Evolutionary conservation across 306 rosid species (phyloP).

Genomic region (Fragaria ananassa): DNA sequence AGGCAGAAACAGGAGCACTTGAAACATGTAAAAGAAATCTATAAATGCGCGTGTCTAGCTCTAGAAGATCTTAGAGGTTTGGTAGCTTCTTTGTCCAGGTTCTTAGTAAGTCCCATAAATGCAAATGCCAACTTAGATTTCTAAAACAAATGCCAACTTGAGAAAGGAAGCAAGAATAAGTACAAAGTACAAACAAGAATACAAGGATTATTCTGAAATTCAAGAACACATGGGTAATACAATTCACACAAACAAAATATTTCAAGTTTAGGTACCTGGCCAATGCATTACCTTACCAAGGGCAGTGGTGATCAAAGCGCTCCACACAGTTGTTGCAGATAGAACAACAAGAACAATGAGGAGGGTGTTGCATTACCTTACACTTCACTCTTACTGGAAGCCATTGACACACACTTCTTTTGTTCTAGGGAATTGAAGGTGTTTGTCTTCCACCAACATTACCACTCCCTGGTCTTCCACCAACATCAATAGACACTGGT

Average conservation of each 20-base stretch:
- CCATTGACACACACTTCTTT: slow-evolving; percentile 71
- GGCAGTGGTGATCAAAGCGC: slow-evolving; percentile 95
- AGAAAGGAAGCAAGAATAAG: slow-evolving; percentile 24
- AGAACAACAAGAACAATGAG: slow-evolving; percentile 94
- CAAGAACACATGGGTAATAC: slow-evolving; percentile 6
- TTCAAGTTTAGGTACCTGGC: slow-evolving; percentile 55
- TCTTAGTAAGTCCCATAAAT: neutral
- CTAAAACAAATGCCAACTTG: neutral
- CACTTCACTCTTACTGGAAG: slow-evolving; percentile 65
- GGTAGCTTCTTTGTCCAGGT: neutral
- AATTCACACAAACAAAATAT: neutral
- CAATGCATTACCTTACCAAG: slow-evolving; percentile 98
- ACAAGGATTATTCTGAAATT: neutral
- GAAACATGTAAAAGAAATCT: neutral
- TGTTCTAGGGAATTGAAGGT: slow-evolving; percentile 66
- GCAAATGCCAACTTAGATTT: slow-evolving; percentile 9
- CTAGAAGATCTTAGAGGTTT: neutral
- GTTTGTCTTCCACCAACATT: slow-evolving; percentile 72
- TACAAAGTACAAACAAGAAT: slow-evolving; percentile 7
- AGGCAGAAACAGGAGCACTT: neutral
- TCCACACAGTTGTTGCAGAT: slow-evolving; percentile 94
- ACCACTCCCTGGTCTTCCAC: slow-evolving; percentile 53
- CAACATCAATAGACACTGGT: slow-evolving; percentile 49
- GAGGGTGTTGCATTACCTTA: slow-evolving; percentile 87
- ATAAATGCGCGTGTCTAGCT: neutral